These are phyloP conservation scores for Hibiscus syriacus DNA, from an alignment of 345 rosid genomes.

Conservation along the genomic window DNA sequence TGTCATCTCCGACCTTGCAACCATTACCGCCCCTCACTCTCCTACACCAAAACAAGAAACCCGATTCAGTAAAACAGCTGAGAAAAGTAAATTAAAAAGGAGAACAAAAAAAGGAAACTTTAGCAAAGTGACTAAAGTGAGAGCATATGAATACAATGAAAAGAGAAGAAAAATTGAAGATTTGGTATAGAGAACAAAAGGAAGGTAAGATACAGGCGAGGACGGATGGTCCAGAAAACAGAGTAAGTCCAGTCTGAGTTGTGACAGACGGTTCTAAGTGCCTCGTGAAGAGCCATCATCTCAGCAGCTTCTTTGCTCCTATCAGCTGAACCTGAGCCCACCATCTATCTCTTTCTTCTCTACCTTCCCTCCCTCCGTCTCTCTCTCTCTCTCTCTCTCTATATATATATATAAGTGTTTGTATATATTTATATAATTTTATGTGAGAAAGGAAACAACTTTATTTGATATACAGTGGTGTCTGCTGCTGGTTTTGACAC, in stretches of 20 bases:
- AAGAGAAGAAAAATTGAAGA: not conserved
- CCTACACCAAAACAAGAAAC: slow-evolving; percentile 43
- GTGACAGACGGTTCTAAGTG: slow-evolving; percentile 96
- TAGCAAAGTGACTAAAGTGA: not conserved
- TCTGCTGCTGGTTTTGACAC: not conserved
- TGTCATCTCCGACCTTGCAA: slow-evolving; percentile 97
- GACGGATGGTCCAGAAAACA: slow-evolving; percentile 99
- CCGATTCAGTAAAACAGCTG: slow-evolving; percentile 23
- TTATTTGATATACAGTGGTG: not conserved
- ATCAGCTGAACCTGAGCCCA: slow-evolving; percentile 97
- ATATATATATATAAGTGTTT: too few species aligned
- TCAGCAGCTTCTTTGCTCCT: slow-evolving; percentile 99
- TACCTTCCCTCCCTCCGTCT: not conserved
- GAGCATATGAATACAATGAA: slow-evolving; percentile 9
- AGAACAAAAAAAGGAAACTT: not conserved
- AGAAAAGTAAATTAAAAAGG: not conserved
- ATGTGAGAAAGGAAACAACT: not conserved
- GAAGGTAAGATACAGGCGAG: slow-evolving; percentile 67
- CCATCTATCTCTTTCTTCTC: slow-evolving; percentile 55
- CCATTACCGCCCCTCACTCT: slow-evolving; percentile 97
- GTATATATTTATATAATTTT: too few species aligned
- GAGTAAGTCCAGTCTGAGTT: slow-evolving; percentile 99
- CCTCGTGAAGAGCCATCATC: slow-evolving; percentile 99
- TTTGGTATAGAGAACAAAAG: not conserved
- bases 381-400: not conserved